Conservation (phyloP, 768 basidiomycete genomes). For the Amanita subjunquillea region DNA sequence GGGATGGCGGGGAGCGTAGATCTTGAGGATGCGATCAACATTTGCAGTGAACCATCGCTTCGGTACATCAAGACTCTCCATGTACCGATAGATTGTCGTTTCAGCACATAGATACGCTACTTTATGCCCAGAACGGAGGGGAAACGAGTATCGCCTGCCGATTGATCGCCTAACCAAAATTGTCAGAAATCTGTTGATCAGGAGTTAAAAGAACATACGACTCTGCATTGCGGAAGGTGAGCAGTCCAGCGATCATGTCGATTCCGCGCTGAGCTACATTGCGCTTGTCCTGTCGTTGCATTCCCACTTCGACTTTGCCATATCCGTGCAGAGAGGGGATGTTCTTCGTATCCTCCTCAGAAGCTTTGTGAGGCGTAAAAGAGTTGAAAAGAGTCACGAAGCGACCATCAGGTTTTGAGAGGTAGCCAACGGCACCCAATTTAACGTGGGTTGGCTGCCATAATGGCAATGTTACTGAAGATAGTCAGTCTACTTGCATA, state of each 20-base stretch:
- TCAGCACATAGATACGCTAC: constrained; percentile 48
- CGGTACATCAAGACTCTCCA: constrained; percentile 40
- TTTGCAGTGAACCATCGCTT: constrained; percentile 53
- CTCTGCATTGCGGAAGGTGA: constrained; percentile 31
- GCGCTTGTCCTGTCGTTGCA: constrained; percentile 45
- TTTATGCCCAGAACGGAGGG: constrained; percentile 43
- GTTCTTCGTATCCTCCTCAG: constrained; percentile 27
- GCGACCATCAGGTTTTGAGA: constrained; percentile 51
- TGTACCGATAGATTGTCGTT: constrained; percentile 43
- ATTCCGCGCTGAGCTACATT: constrained; percentile 45
- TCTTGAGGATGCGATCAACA: constrained; percentile 38
- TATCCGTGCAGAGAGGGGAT: constrained; percentile 58
- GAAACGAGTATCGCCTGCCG: constrained; percentile 37
- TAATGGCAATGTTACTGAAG: constrained; percentile 51
- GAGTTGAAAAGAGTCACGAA: constrained; percentile 77
- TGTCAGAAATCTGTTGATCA: background rate
- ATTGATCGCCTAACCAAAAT: constrained; percentile 27
- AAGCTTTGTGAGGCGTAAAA: constrained; percentile 37
- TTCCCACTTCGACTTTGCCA: constrained; percentile 41
- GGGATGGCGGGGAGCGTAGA: constrained; percentile 26
- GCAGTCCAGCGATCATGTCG: constrained; percentile 37
- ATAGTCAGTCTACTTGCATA: background rate
- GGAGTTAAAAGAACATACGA: constrained; percentile 8
- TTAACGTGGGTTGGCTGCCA: constrained; percentile 60
- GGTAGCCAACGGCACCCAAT: constrained; percentile 73